Evolutionary conservation across 768 basidiomycete species (phyloP), one percentile per base, ranked within the genome.

Genomic region (Leccinum ochraceum): DNA sequence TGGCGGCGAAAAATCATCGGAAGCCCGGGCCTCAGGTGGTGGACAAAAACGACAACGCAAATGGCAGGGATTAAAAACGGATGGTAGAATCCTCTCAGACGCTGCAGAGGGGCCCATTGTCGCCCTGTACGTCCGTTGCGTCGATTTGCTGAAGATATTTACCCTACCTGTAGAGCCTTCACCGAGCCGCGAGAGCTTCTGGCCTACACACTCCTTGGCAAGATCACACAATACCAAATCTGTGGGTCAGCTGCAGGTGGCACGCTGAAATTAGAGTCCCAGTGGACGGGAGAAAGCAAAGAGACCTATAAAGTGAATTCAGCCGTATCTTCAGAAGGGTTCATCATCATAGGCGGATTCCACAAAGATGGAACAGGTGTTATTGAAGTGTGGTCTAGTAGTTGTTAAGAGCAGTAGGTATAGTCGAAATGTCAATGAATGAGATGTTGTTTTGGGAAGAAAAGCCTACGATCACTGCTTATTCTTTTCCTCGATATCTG

Each of bases 71-170:
- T 74, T 92, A 24, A 77, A 79, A 53, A 71, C 69, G 26, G 78
- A 81, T 1, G 78, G 79, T 49, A 80, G 80, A 22, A 53, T 80
- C 46, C 66, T 81, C 30, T 63, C 75, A 48, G 81, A 86, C 58
- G 78, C 86, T 17, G 88, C 87, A 2, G 83, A 89, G 60, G 92
- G 91, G 1, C 92, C 92, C 24, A 76, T 94, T 30, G 88, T 90
- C 50, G 83, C 84, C 10, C 62, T 89, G 92, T 91, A 71, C 57
- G 86, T 61, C 17, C 8, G 26, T 34, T 37, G 16, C 30, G 20
- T 20, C 8, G 2, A n/a, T 26, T 32, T 53, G 16, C 22, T 56
- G 37, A 22, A 34, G 26, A 20, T 44, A 22, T 44, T 62, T 51
- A 67, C 46, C 39, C 36, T 50, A 28, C 46, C 56, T 53, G 0